A percentile compares a stretch with the other conserved stretches of the same genome.
Evolutionary conservation across 2,329 filamentous ascomycete species (phyloP).

Genomic region (Ascochyta koolunga): DNA sequence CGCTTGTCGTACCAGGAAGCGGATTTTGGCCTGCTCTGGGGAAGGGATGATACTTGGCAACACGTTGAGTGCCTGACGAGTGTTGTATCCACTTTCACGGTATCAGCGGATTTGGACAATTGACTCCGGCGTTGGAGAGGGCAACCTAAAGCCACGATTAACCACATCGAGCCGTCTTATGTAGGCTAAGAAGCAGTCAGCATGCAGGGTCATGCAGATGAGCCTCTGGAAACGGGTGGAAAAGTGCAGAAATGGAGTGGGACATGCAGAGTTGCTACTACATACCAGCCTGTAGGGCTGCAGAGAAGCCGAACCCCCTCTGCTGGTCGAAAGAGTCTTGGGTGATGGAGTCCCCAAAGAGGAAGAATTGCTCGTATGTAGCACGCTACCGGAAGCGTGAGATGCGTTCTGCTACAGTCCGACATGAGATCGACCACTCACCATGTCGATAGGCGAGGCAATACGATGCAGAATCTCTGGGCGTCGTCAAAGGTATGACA

Average conservation of each 20-base stretch:
- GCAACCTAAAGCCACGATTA: constrained; percentile 78
- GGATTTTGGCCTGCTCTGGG: constrained; percentile 65
- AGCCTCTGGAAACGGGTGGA: constrained; percentile 3
- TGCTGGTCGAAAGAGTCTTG: constrained; percentile 68
- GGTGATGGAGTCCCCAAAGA: constrained; percentile 91
- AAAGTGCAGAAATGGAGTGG: background rate
- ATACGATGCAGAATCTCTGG: constrained; percentile 3
- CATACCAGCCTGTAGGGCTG: constrained; percentile 72
- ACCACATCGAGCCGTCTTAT: constrained; percentile 81
- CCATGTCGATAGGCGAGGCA: constrained; percentile 12
- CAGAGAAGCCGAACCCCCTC: constrained; percentile 75
- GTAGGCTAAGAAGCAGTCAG: constrained; percentile 63
- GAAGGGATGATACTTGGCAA: constrained; percentile 74
- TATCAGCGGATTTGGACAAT: constrained; percentile 13
- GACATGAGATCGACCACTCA: constrained; percentile 6
- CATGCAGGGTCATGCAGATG: constrained; percentile 6
- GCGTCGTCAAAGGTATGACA: constrained; percentile 21
- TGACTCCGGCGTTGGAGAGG: background rate
- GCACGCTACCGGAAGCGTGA: constrained; percentile 27
- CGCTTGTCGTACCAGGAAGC: constrained; percentile 63
- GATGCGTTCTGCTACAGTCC: background rate
- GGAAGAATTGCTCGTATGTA: constrained; percentile 60
- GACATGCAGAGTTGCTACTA: constrained; percentile 12
- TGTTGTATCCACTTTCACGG: constrained; percentile 74
- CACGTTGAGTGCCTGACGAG: constrained; percentile 71